phyloP scores from a whole-genome alignment of 164 flowering plant genomes.

The Magnolia kwangsiensis region DNA sequence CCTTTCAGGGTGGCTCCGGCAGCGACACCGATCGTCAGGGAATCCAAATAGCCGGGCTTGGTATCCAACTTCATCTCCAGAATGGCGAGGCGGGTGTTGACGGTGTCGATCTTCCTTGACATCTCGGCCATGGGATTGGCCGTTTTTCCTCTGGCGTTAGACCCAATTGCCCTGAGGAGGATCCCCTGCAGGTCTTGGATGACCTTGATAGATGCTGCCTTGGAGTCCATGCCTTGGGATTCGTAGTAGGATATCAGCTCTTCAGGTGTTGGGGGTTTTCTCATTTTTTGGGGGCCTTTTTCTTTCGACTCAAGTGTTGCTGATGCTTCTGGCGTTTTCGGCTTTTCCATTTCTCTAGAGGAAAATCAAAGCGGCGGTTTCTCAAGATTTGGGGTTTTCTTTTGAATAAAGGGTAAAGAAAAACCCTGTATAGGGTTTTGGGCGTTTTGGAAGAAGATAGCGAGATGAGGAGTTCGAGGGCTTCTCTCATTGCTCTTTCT shows the following conservation, averaged over 20 bases:
- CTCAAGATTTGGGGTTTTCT: background rate
- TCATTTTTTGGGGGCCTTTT: conserved; percentile 14
- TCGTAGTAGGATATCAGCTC: conserved; percentile 73
- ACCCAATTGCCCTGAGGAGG: conserved; percentile 33
- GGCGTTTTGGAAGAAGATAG: background rate
- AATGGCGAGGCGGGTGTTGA: conserved; percentile 45
- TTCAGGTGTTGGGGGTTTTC: conserved; percentile 47
- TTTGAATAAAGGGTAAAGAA: no score
- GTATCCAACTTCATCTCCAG: conserved; percentile 68
- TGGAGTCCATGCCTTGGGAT: conserved; percentile 53
- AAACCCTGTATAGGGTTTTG: conserved; percentile 6
- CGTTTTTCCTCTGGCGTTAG: conserved; percentile 29
- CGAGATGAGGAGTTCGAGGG: background rate
- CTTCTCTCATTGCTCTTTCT: no score
- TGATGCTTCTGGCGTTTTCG: background rate
- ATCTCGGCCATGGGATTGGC: conserved; percentile 38
- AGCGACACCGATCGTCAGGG: conserved; percentile 56
- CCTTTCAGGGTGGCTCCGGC: conserved; percentile 47
- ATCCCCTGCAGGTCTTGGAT: conserved; percentile 69
- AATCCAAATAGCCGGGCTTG: conserved; percentile 57
- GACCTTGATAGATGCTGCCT: conserved; percentile 65
- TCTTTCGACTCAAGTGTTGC: conserved; percentile 4
- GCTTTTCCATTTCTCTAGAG: background rate
- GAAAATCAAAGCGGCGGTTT: background rate
- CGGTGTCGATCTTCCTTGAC: conserved; percentile 50